Evolutionary conservation across 441 rosid genomes (phyloP), one percentile per base, ranked within the genome.

Genomic region (Croton laevigatus): DNA sequence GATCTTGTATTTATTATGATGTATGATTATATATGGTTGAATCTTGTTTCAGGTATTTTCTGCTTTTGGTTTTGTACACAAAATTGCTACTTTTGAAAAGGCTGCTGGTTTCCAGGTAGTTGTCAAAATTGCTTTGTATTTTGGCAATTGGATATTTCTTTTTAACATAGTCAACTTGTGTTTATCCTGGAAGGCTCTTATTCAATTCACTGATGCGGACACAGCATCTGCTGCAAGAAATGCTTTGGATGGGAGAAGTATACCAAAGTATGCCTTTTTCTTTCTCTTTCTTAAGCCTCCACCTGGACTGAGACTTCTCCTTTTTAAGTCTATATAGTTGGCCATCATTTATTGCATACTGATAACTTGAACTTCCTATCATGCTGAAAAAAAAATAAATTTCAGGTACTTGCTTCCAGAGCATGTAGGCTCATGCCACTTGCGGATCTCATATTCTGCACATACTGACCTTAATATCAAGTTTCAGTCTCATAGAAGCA

Each of bases 401-500:
- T 81, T 51, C 77, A 93, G 97, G 80, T 95, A 95, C 85, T 80
- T 96, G 85, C 97, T 96, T 81, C 97, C 98, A 6, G 91, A 81
- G 59, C 89, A 89, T 82, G 91, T 91, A 75, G 87, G 80, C 46
- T 76, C 89, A 6, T 93, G 97, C 80, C 82, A 87, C 81, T 79
- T 96, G 73, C 89, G 97, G 49, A 96, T 96, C 78, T 93, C 99
- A 1, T 96, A 96, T 80, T 93, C 99, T 65, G 99, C 99, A 19
- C 99, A 96, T 66, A 89, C 93, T 49, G 98, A 96, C 88, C 87
- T 93, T 75, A 96, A 93, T 75, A 96, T 96, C 82, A 96, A 96
- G 88, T 96, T 96, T 79, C 99, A 96, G 80, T 96, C 99, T 76
- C 95, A 96, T 77, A 85, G 99, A 42, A 96, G 99, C 97, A 93